These are phyloP conservation scores for Blastobotrys malaysiensis DNA, from an alignment of 1,139 yeast genomes.

Conservation along the genomic window DNA sequence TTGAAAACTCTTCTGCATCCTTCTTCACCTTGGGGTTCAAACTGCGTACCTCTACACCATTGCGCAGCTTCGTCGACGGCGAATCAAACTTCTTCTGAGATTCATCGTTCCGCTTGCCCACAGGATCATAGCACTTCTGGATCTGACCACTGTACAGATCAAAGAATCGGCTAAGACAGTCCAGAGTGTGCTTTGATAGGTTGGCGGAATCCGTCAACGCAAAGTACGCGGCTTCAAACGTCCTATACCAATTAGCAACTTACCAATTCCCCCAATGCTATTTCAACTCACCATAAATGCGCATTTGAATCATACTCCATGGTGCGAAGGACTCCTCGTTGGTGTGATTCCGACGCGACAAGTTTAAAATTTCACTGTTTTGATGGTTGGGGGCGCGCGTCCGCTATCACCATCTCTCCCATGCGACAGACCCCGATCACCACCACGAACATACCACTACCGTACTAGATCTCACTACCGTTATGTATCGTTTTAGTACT, in stretches of 20 bases:
- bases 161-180: constrained; percentile 21
- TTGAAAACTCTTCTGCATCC: constrained; percentile 19
- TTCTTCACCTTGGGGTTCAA: constrained; percentile 18
- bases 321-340: background rate
- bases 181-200: constrained; percentile 15
- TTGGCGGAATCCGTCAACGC: constrained; percentile 17
- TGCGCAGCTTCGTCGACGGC: constrained; percentile 10
- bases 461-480: too few species aligned
- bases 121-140: constrained; percentile 21
- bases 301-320: constrained; percentile 10
- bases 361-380: background rate
- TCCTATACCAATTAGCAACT: constrained; percentile 14
- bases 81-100: constrained; percentile 13
- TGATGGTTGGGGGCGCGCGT: constrained; percentile 2
- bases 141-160: constrained; percentile 17
- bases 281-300: constrained; percentile 15
- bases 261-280: background rate
- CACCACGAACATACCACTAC: too few species aligned
- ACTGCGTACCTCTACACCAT: constrained; percentile 17
- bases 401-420: background rate
- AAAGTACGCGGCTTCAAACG: constrained; percentile 29
- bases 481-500: too few species aligned
- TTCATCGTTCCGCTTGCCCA: constrained; percentile 8
- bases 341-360: constrained; percentile 1
- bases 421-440: background rate